Evolutionary conservation across 257 asterid genomes (phyloP), one percentile per base, ranked within the genome.

Genomic region (Solanum medicagineum): DNA sequence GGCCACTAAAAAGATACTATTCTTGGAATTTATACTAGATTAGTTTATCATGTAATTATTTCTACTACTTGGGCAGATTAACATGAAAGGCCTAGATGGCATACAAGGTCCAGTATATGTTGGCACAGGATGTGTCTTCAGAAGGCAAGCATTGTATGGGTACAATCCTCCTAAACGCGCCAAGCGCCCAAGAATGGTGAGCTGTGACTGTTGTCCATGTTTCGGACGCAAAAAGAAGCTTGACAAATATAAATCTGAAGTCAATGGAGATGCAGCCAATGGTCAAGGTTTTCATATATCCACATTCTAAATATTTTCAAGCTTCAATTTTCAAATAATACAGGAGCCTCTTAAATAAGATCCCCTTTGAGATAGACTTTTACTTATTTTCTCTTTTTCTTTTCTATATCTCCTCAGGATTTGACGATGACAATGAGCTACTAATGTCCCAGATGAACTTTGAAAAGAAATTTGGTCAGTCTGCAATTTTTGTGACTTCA

Each of bases 41-140:
- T 57, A 49, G 74, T 44, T 66, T 15, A 24, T 29, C 26, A 5
- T 53, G 24, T 75, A 49, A 83, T 9, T 80, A 22, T 22, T n/a
- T 71, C 80, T 36, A 49, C 20, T 66, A 55, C 14, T 82, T 83
- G 85, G 81, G 83, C 92, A 95, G 97, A 95, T 95, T 84, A 94
- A 95, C 92, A 92, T 95, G 99, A 92, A 92, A 91, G 99, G 99
- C 44, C 91, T 95, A 51, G 98, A 95, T 51, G 99, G 99, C 83
- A 90, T 94, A 88, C 99, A 95, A 93, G 99, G 99, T 80, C 99
- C 99, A 8, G 98, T 92, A 6, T 95, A 95, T 88, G 99, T 95
- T 19, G 99, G 99, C 81, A 94, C 97, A 53, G 99, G 98, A 77
- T 95, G 99, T 88, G 99, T 95, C 66, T 95, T 95, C 73, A 88